A percentile compares a stretch with the other conserved stretches of the same genome.
These are phyloP conservation scores for Pythium periplocum DNA, from an alignment of 352 stramenopile species.

Conservation along the genomic window DNA sequence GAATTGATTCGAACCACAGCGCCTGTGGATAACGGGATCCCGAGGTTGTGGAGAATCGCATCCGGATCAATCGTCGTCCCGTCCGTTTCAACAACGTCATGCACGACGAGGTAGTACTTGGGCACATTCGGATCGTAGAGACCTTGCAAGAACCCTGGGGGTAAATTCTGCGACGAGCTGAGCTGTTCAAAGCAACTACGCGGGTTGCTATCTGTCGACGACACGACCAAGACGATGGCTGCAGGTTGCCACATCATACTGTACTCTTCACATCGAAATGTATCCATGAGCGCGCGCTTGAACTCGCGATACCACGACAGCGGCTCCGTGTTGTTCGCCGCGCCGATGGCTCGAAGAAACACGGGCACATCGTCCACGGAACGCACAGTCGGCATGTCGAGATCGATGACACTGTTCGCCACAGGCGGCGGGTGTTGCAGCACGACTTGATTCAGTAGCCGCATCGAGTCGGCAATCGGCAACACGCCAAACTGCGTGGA, in stretches of 20 bases:
- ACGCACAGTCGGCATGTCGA: constrained; percentile 54
- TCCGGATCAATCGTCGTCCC: constrained; percentile 77
- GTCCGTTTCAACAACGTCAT: constrained; percentile 76
- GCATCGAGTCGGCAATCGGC: constrained; percentile 40
- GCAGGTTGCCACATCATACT: constrained; percentile 69
- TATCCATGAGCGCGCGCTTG: constrained; percentile 73
- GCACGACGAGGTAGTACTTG: constrained; percentile 88
- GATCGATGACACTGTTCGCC: constrained; percentile 27
- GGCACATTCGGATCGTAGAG: constrained; percentile 76
- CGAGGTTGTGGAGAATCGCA: constrained; percentile 66
- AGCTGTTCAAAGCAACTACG: constrained; percentile 74
- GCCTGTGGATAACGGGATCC: constrained; percentile 38
- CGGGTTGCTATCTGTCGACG: constrained; percentile 77
- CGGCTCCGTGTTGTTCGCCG: constrained; percentile 31
- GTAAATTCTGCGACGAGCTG: constrained; percentile 35
- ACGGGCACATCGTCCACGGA: constrained; percentile 57
- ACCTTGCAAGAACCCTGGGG: constrained; percentile 56
- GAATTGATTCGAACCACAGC: constrained; percentile 73
- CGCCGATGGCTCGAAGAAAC: constrained; percentile 60
- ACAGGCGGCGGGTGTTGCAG: constrained; percentile 38
- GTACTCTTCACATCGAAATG: constrained; percentile 79
- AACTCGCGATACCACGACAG: constrained; percentile 82
- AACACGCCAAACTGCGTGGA: constrained; percentile 45
- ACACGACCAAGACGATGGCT: constrained; percentile 73
- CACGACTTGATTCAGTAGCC: constrained; percentile 60